phyloP scores from a whole-genome alignment of 1,284 basidiomycete genomes.

The Pseudomicrostroma phylloplanum region DNA sequence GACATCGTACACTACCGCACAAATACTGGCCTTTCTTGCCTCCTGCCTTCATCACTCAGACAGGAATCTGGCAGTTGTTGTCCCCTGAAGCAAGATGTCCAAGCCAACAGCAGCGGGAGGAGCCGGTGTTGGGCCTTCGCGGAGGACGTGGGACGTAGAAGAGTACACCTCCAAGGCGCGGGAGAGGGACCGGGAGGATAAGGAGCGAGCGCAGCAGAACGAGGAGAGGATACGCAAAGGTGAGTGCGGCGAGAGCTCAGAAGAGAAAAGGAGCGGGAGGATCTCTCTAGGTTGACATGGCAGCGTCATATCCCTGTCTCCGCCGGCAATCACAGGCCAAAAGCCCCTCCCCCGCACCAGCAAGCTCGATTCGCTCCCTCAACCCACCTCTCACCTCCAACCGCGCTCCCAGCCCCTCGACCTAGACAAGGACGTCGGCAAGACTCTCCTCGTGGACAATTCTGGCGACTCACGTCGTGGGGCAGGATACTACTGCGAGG shows the following conservation, averaged over 20 bases:
- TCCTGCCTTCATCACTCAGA: too few relatives aligned
- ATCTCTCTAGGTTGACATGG: constrained; percentile 5
- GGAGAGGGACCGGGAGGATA: constrained; percentile 35
- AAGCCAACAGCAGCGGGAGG: constrained; percentile 7
- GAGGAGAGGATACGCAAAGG: constrained; percentile 27
- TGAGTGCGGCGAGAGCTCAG: constrained; percentile 6
- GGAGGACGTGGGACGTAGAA: constrained; percentile 42
- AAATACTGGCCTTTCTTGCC: too few relatives aligned
- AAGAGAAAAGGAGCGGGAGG: background rate
- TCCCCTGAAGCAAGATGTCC: background rate
- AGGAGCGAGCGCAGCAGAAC: constrained; percentile 35
- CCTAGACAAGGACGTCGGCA: constrained; percentile 40
- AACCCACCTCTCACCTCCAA: constrained; percentile 40
- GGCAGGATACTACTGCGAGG: constrained; percentile 51
- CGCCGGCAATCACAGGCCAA: constrained; percentile 21
- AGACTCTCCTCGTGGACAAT: constrained; percentile 44
- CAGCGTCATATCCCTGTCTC: background rate
- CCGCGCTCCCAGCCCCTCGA: constrained; percentile 30
- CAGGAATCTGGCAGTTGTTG: too few relatives aligned
- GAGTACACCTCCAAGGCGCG: constrained; percentile 36
- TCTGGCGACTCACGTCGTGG: constrained; percentile 23
- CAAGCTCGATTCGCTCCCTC: constrained; percentile 29
- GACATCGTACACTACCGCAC: too few relatives aligned
- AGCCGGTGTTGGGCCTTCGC: constrained; percentile 35
- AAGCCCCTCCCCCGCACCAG: constrained; percentile 25